Conservation (phyloP, 2,329 filamentous ascomycete genomes). For the Colletotrichum sp. region DNA sequence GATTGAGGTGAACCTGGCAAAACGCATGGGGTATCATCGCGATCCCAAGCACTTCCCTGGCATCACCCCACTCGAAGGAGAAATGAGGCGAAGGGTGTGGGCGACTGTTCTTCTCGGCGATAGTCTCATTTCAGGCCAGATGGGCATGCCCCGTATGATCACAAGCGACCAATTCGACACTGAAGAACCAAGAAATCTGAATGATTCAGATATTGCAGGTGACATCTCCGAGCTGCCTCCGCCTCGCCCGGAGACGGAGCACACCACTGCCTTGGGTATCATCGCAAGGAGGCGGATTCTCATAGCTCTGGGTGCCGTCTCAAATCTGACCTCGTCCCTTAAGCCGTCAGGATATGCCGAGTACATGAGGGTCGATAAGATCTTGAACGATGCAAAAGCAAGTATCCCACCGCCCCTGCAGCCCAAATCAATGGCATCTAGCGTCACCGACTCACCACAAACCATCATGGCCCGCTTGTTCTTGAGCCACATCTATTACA, state of each 20-base stretch:
- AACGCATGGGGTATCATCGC: constrained; percentile 49
- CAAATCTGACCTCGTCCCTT: constrained; percentile 24
- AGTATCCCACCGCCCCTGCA: constrained; percentile 29
- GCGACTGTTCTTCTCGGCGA: constrained; percentile 44
- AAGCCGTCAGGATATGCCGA: constrained; percentile 22
- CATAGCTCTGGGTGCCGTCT: constrained; percentile 26
- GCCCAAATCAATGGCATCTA: constrained; percentile 21
- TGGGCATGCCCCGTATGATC: constrained; percentile 51
- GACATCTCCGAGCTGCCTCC: constrained; percentile 39
- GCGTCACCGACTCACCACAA: constrained; percentile 27
- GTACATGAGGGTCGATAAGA: constrained; percentile 25
- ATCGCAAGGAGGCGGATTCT: constrained; percentile 25
- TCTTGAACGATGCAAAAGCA: constrained; percentile 25
- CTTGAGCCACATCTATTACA: constrained; percentile 31
- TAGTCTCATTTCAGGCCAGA: constrained; percentile 46
- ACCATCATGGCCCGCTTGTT: constrained; percentile 31
- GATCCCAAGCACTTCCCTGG: constrained; percentile 46
- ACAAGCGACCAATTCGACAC: constrained; percentile 45
- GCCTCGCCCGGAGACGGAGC: constrained; percentile 33
- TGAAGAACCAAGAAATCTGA: constrained; percentile 44
- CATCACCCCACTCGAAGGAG: constrained; percentile 43
- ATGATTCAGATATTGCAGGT: constrained; percentile 47
- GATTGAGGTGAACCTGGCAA: constrained; percentile 35
- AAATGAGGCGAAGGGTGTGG: constrained; percentile 53
- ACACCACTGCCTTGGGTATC: constrained; percentile 28